Conservation (phyloP, 2,329 filamentous ascomycete species). For the Cordyceps sp. region DNA sequence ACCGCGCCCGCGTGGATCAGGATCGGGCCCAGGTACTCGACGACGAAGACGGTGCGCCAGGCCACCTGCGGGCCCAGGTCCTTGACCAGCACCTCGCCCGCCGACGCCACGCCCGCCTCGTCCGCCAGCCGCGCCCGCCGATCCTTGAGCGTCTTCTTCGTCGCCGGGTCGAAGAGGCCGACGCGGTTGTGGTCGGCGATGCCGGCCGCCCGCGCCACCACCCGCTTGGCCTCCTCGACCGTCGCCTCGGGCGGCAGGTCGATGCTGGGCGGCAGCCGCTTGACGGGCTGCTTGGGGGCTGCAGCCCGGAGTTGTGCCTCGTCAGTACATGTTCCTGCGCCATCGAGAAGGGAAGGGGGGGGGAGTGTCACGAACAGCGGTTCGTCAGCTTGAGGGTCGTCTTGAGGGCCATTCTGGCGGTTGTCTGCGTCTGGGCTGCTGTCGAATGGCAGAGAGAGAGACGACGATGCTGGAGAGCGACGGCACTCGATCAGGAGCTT, state of each 20-base stretch:
- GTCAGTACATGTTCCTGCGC: neutral
- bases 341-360: neutral
- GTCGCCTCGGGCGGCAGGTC: conserved; percentile 33
- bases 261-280: conserved; percentile 33
- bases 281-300: conserved; percentile 34
- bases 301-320: no score
- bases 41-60: conserved; percentile 86
- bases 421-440: neutral
- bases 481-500: no score
- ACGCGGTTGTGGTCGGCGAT: conserved; percentile 43
- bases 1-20: conserved; percentile 67
- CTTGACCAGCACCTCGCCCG: conserved; percentile 63
- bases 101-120: conserved; percentile 28
- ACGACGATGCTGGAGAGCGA: no score
- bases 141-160: conserved; percentile 47
- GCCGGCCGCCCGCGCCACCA: conserved; percentile 32
- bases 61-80: conserved; percentile 81
- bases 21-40: conserved; percentile 88
- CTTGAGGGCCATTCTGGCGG: conserved; percentile 11
- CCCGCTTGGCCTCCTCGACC: conserved; percentile 41
- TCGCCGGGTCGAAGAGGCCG: conserved; percentile 42
- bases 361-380: conserved; percentile 6
- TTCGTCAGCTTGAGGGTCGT: conserved; percentile 26
- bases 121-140: conserved; percentile 34
- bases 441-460: no score